phyloP scores from a whole-genome alignment of 495 filamentous ascomycete genomes.

The Tuber borchii region DNA sequence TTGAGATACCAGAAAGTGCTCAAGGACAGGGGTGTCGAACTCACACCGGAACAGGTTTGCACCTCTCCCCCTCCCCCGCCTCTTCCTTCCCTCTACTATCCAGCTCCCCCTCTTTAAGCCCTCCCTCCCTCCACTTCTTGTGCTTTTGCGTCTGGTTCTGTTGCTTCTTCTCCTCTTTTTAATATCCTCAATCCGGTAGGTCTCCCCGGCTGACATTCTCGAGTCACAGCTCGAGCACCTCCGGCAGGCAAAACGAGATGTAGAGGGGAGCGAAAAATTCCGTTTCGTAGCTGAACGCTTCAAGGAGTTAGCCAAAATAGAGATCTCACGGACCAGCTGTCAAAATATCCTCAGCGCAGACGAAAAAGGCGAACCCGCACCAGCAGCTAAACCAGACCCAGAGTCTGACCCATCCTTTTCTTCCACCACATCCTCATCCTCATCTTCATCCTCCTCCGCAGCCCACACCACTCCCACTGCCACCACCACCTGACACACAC shows the following conservation, averaged over 20 bases:
- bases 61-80: neutral
- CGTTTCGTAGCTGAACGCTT: constrained; percentile 17
- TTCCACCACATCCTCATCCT: neutral
- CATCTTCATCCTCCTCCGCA: neutral
- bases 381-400: neutral
- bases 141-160: neutral
- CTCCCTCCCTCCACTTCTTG: neutral
- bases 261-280: constrained; percentile 25
- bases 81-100: neutral
- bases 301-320: constrained; percentile 21
- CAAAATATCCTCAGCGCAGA: constrained; percentile 10
- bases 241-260: constrained; percentile 16
- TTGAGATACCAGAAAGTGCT: constrained; percentile 27
- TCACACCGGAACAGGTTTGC: constrained; percentile 19
- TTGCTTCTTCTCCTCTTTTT: neutral
- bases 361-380: constrained; percentile 11
- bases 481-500: constrained; percentile 2
- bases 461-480: neutral
- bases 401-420: neutral
- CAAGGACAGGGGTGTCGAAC: constrained; percentile 22
- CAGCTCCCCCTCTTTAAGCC: neutral
- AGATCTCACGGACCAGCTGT: constrained; percentile 10
- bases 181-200: neutral
- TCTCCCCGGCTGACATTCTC: constrained; percentile 4
- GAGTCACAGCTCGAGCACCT: constrained; percentile 14